phyloP scores from a whole-genome alignment of 805 yeast species.

The Kluyveromyces aestuarii region DNA sequence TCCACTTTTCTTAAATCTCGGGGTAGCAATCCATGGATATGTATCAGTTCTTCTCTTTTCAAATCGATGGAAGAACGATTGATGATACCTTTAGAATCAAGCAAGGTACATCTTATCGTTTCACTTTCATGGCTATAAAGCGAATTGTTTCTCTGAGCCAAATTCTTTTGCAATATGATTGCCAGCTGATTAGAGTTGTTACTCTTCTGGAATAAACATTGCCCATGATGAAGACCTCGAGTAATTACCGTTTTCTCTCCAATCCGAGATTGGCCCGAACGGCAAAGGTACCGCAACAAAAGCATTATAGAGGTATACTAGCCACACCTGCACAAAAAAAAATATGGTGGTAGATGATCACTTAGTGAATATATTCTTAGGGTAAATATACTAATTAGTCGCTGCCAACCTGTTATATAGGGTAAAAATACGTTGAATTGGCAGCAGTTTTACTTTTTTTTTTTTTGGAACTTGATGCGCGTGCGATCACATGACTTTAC shows the following conservation, averaged over 20 bases:
- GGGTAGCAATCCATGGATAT: conserved; percentile 72
- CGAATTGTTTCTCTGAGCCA: conserved; percentile 30
- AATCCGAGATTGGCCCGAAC: background rate
- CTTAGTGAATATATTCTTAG: background rate
- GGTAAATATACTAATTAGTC: background rate
- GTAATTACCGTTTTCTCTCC: background rate
- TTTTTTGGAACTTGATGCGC: background rate
- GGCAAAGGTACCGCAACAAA: background rate
- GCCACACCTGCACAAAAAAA: background rate
- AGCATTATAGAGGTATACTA: background rate
- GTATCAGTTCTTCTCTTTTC: conserved; percentile 62
- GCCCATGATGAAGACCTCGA: background rate
- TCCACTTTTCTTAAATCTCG: conserved; percentile 88
- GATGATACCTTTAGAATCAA: conserved; percentile 62
- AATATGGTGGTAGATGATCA: background rate
- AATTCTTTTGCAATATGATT: conserved; percentile 30
- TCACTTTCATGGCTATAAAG: conserved; percentile 27
- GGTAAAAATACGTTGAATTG: background rate
- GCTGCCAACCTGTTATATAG: background rate
- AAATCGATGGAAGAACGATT: conserved; percentile 61
- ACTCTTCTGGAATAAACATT: background rate
- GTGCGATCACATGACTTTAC: background rate
- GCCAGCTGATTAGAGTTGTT: conserved; percentile 16
- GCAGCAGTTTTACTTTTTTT: background rate
- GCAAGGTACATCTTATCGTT: conserved; percentile 68